Evolutionary conservation across 305 asterid genomes (phyloP), one percentile per base, ranked within the genome.

Genomic region (Stenogyne calaminthoides): DNA sequence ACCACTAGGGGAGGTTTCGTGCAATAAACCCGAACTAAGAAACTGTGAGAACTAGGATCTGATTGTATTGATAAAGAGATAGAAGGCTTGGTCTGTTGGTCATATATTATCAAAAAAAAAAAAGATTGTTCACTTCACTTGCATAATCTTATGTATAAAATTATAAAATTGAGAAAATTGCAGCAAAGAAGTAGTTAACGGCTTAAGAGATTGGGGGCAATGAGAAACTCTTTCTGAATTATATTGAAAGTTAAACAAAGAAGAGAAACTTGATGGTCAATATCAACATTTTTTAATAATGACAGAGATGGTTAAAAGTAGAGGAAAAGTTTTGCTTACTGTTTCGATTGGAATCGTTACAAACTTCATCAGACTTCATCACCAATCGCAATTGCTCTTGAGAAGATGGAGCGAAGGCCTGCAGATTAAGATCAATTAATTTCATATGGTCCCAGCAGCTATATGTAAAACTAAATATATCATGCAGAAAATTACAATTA

Each of bases 341-440:
- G 54, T 71, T 77, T 67, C 57, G 72, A 60, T 77, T 81, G 10
- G 54, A 37, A 62, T 78, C 80, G 16, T 78, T 76, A 73, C 74
- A 44, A 10, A 81, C 70, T 60, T 82, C 85, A 64, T 77, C 72
- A 70, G 89, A 87, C 77, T 70, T 83, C 89, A 89, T 79, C 6
- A 83, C 84, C 81, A 83, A 75, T 71, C 87, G 80, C 71, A 85
- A 60, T 56, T 73, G 82, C 81, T 89, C 95, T 80, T 84, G 88
- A 71, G 96, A 85, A 71, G 89, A 82, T 74, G 98, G 97, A 81
- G 97, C 80, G 54, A 88, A 80, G 63, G 85, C 90, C 96, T 93
- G 92, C 78, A 78, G n/a, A 82, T 64, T 69, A 47, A 64, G 51
- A 77, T 42, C 27, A 59, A 59, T 57, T 34, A 46, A 39, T 59